phyloP scores from a whole-genome alignment of 306 rosid genomes.

The Comarum palustre region DNA sequence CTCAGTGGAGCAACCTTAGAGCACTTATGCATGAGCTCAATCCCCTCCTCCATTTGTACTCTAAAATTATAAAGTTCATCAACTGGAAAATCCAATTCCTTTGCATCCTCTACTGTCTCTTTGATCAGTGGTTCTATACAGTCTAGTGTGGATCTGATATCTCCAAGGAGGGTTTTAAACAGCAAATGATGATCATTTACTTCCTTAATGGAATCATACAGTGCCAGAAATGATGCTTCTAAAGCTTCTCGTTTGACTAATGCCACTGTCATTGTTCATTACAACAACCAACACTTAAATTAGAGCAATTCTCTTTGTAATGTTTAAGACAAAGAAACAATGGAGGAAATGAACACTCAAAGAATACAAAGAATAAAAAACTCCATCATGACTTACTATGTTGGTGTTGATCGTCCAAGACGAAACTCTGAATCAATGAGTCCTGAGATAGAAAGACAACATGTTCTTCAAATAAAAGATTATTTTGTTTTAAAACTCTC shows the following conservation, averaged over 20 bases:
- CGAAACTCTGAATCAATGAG: not conserved
- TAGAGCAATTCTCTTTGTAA: not conserved
- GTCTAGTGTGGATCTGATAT: conserved; percentile 2
- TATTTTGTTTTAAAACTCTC: not conserved
- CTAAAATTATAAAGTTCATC: not conserved
- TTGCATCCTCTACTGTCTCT: not conserved
- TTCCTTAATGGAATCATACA: conserved; percentile 9
- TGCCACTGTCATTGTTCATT: not conserved
- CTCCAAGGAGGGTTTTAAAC: not conserved
- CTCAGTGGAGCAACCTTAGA: not conserved
- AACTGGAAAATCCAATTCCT: not conserved
- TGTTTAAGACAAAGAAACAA: not conserved
- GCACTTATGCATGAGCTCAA: not conserved
- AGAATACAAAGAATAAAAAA: not conserved
- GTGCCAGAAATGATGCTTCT: not conserved
- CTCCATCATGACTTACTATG: not conserved
- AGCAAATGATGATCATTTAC: not conserved
- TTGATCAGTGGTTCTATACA: not conserved
- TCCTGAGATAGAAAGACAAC: not conserved
- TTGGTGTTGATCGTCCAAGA: not conserved
- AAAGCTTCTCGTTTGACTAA: not conserved
- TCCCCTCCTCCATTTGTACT: not conserved
- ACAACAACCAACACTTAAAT: not conserved
- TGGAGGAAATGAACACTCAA: not conserved
- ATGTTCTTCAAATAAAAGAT: not conserved